Evolutionary conservation across 768 basidiomycete species (phyloP), one percentile per base, ranked within the genome.

Genomic region (Xanthoconium purpureum): DNA sequence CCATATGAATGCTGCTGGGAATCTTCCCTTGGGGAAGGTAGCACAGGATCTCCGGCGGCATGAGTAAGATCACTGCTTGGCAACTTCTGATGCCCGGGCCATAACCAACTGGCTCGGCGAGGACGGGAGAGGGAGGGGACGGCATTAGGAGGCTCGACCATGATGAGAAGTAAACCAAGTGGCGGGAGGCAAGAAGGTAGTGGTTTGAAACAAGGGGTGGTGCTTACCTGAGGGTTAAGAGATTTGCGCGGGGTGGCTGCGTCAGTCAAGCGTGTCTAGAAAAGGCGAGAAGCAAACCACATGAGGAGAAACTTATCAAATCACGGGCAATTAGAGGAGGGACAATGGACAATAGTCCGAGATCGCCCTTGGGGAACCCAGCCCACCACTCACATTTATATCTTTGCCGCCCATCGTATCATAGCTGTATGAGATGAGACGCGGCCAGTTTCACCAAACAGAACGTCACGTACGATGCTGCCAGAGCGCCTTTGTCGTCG

Each of bases 181-280:
- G 47, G 52, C 24, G n/a, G 45, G 50, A 17, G 53, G 39, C 32
- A 37, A 58, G 58, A 52, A 58, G 64, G 49, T 12, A 45, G 52
- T 47, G 29, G 60, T 47, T 32, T 28, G 40, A 58, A 50, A 59
- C 54, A 62, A 64, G 54, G 58, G 50, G 51, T 35, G 53, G 47
- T 52, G 63, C 67, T 73, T 68, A 71, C 70, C 71, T 71, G 71
- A 62, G 56, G 43, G 24, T 57, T 57, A 59, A 63, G 63, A 61
- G 58, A 66, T 57, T 59, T 64, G 50, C 54, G 54, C 28, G 37
- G 47, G 20, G 70, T 71, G 71, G 70, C 70, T 65, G 66, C 55
- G 64, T 71, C 66, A 57, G 63, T 63, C 58, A 62, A 64, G 46
- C 48, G 37, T 50, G 45, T 56, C 70, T 73, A 42, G 60, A 71